A percentile compares a stretch with the other conserved stretches of the same genome.
Conservation (phyloP, 2,329 filamentous ascomycete species). For the Claviceps sp. region DNA sequence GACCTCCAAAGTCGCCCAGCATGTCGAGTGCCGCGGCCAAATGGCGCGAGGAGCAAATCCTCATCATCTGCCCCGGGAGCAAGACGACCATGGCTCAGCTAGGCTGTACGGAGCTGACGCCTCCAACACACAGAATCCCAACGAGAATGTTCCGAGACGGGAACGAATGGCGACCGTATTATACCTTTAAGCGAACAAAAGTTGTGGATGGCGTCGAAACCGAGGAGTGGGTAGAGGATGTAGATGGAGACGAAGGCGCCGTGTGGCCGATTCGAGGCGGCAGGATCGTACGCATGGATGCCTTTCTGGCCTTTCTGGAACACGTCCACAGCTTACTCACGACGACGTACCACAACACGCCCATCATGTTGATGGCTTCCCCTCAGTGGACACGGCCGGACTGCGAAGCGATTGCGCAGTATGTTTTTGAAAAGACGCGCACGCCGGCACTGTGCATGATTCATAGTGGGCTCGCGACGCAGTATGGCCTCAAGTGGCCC, state of each 20-base stretch:
- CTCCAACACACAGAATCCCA: slow-evolving; percentile 70
- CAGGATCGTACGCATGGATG: slow-evolving; percentile 77
- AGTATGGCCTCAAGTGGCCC: slow-evolving; percentile 65
- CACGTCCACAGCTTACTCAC: slow-evolving; percentile 84
- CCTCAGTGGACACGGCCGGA: slow-evolving; percentile 84
- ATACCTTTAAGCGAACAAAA: slow-evolving; percentile 55
- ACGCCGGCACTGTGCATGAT: slow-evolving; percentile 84
- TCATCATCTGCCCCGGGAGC: slow-evolving; percentile 70
- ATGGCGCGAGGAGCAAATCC: slow-evolving; percentile 51
- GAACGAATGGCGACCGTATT: slow-evolving; percentile 63
- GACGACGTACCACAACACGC: slow-evolving; percentile 89
- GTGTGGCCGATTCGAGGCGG: slow-evolving; percentile 75
- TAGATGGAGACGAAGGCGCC: slow-evolving; percentile 75
- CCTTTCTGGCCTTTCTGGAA: slow-evolving; percentile 84
- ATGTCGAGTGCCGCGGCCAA: slow-evolving; percentile 46
- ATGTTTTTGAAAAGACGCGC: slow-evolving; percentile 95
- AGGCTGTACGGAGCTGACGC: slow-evolving; percentile 80
- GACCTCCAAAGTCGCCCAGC: slow-evolving; percentile 8
- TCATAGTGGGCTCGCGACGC: slow-evolving; percentile 74
- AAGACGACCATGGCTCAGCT: slow-evolving; percentile 84
- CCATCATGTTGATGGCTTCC: slow-evolving; percentile 79
- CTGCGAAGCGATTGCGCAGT: slow-evolving; percentile 77
- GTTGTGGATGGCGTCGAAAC: slow-evolving; percentile 34
- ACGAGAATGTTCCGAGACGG: slow-evolving; percentile 93
- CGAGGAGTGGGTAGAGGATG: slow-evolving; percentile 76